Base-by-base conservation (phyloP, 2,329 filamentous ascomycete genomes). In the Piedraia hortae region DNA sequence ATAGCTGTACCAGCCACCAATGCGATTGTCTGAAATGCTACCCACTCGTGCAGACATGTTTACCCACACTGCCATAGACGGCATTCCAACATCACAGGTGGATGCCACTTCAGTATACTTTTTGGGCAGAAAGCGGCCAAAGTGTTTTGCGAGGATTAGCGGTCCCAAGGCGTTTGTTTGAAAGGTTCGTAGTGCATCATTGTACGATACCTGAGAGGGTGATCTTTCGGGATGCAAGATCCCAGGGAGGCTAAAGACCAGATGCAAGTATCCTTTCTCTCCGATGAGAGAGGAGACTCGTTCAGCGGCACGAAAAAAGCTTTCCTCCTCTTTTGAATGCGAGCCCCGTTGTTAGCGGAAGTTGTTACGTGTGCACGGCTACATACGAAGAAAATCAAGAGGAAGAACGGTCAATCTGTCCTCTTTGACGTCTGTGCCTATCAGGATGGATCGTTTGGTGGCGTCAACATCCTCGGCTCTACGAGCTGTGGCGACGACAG, bases 1-100 rank as follows among this genome's bases (percentile, higher is more conserved):
- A 43, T 85, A 85, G 25, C 57, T 64, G 42, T 77, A 88, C 75
- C 74, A 85, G 0, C 75, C 75, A 2, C 74, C 75, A 0, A 66
- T 50, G 1, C 46, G 39, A 36, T 88, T 82, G 34, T 82, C 72
- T 1, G 56, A 49, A 11, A 70, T 69, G 14, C 60, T 69, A 6
- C 74, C 74, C 0, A 88, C 70, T 19, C 75, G 62, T 2, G 74
- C 75, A 4, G 69, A 68, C 63, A 78, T 71, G 36, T 61, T 61
- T n/a, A 69, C 56, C 53, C 68, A 73, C 2, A 66, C 58, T 0
- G 72, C 62, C 0, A 33, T 25, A 0, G 56, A 51, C 2, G 70
- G 48, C 0, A 47, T 32, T 10, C 41, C 35, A 8, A 10, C 12
- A n/a, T n/a, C n/a, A n/a, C n/a, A n/a, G 3, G 20, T 23, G 3